Percentiles rank a stretch among this genome's conserved stretches.
These are phyloP conservation scores for Ogataea paradorogensis DNA, from an alignment of 805 yeast species.

Conservation along the genomic window DNA sequence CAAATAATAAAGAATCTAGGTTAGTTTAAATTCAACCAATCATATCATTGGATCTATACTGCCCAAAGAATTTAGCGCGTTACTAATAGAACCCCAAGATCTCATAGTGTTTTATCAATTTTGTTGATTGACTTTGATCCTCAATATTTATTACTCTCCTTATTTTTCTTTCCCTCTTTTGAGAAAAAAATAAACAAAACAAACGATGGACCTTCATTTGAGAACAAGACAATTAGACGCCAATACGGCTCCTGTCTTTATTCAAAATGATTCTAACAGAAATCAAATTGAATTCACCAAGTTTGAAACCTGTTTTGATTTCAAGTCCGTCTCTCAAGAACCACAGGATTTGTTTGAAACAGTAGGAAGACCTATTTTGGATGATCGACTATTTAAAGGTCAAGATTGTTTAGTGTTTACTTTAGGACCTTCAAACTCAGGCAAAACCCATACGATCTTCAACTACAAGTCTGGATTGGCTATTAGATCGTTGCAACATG, in stretches of 20 bases:
- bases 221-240: constrained; percentile 36
- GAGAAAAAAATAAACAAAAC: constrained; percentile 8
- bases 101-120: neutral
- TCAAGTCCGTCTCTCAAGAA: constrained; percentile 32
- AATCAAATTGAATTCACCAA: constrained; percentile 26
- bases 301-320: constrained; percentile 27
- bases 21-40: neutral
- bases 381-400: constrained; percentile 27
- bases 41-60: constrained; percentile 2
- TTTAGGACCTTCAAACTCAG: constrained; percentile 54
- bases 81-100: neutral
- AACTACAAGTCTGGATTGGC: constrained; percentile 18
- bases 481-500: constrained; percentile 19
- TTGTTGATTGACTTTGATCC: neutral
- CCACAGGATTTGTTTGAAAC: constrained; percentile 34
- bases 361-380: constrained; percentile 35
- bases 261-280: constrained; percentile 12
- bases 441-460: constrained; percentile 42
- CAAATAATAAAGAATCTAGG: neutral
- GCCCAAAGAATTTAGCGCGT: neutral
- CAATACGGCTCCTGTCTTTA: constrained; percentile 16
- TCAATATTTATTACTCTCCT: neutral
- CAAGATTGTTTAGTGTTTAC: constrained; percentile 45
- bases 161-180: constrained; percentile 3
- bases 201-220: constrained; percentile 28